Evolutionary conservation across 495 filamentous ascomycete genomes (phyloP), one percentile per base, ranked within the genome.

Genomic region (Talaromyces nanjingensis): DNA sequence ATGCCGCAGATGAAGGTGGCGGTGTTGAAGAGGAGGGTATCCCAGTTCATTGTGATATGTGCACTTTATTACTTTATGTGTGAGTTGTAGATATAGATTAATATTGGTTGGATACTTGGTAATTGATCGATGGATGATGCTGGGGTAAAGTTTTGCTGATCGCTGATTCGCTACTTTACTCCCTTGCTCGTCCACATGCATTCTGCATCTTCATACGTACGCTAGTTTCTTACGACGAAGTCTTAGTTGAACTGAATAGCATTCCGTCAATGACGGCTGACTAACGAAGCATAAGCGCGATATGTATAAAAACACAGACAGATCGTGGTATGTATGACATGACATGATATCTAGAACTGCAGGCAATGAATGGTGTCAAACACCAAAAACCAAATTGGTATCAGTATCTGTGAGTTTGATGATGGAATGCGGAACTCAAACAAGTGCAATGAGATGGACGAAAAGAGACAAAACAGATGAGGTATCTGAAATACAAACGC

Each of bases 1-100:
- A 73, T 56, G 9, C 71, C 71, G 2, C 64, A 63, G 42, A 73
- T 65, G 24, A 72, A 68, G 1, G 65, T 45, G 4, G 68, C 68
- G 2, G 59, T 20, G 52, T 72, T 72, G 63, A 73, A 73, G 29
- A 24, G 65, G 1, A 73, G 27, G 7, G 22, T 24, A 33, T 72
- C 71, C 64, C 63, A 67, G 29, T 71, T 63, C 62, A 62, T 27
- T 27, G 3, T 27, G 27, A 5, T 2, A 27, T 27, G 27, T 27
- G 27, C 27, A 27, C 27, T 27, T 27, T 27, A 27, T 27, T 27
- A 27, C 27, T 27, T 27, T 27, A 27, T 27, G 27, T 49, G 18
- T 49, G 45, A 20, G 11, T 18, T 49, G 45, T 37, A 49, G n/a
- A 42, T 42, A 5, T 12, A 42, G 33, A 37, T 37, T 11, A 27